A percentile compares a stretch with the other conserved stretches of the same genome.
These are phyloP conservation scores for Lipomyces sp. DNA, from an alignment of 805 yeast genomes.

Conservation along the genomic window DNA sequence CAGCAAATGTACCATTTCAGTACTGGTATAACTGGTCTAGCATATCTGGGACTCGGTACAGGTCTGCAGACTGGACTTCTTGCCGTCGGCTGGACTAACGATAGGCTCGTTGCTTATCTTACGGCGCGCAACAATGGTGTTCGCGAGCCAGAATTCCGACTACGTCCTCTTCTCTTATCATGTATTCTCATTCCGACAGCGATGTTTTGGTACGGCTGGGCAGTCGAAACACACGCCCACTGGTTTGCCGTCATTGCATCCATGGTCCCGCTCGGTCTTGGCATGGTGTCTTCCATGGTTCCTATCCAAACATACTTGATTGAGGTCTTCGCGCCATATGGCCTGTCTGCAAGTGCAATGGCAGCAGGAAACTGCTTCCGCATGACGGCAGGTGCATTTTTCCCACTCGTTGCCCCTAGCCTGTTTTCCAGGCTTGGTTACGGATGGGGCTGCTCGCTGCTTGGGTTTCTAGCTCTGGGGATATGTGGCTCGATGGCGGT, in stretches of 20 bases:
- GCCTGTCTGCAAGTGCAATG: conserved; percentile 77
- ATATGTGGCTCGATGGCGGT: conserved; percentile 18
- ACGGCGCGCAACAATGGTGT: conserved; percentile 29
- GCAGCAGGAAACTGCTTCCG: conserved; percentile 58
- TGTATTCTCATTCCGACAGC: conserved; percentile 47
- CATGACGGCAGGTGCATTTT: conserved; percentile 63
- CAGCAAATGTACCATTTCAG: conserved; percentile 48
- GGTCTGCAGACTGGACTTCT: conserved; percentile 53
- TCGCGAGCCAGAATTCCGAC: conserved; percentile 48
- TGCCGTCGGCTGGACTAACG: conserved; percentile 48
- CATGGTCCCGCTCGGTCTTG: conserved; percentile 46
- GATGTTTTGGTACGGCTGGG: conserved; percentile 53
- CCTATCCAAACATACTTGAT: conserved; percentile 40
- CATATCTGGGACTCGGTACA: conserved; percentile 55
- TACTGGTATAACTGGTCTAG: conserved; percentile 50
- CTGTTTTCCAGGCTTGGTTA: conserved; percentile 35
- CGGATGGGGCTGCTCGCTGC: conserved; percentile 43
- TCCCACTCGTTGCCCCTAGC: conserved; percentile 60
- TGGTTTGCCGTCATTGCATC: conserved; percentile 60
- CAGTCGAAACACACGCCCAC: conserved; percentile 45
- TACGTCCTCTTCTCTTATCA: conserved; percentile 48
- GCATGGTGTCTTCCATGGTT: conserved; percentile 42
- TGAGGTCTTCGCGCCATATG: conserved; percentile 45
- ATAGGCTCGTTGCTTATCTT: conserved; percentile 41
- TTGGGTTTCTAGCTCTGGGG: conserved; percentile 46